phyloP scores from a whole-genome alignment of 495 filamentous ascomycete genomes.

The Lineolata rhizophorae region DNA sequence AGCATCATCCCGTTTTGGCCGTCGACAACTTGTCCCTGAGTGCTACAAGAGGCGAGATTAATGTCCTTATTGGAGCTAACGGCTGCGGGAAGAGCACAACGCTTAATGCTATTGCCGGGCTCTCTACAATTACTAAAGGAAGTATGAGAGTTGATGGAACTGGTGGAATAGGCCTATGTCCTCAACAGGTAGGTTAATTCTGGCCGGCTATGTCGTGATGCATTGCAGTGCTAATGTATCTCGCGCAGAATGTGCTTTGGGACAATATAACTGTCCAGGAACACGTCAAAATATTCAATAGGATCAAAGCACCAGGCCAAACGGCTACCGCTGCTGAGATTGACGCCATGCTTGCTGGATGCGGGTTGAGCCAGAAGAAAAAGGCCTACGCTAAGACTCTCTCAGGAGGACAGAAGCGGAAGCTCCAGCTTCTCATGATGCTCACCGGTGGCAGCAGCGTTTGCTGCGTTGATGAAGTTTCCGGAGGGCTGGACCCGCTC shows the following conservation, averaged over 20 bases:
- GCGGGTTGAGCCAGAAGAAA: constrained; percentile 50
- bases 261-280: constrained; percentile 61
- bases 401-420: constrained; percentile 75
- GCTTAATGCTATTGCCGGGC: constrained; percentile 62
- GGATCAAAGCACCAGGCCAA: constrained; percentile 38
- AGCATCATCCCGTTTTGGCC: constrained; percentile 37
- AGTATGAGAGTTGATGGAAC: constrained; percentile 46
- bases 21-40: constrained; percentile 45
- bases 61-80: constrained; percentile 67
- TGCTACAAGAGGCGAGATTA: constrained; percentile 52
- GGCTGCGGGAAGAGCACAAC: constrained; percentile 77
- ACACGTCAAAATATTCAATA: constrained; percentile 59
- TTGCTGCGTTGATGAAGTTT: constrained; percentile 79
- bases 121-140: constrained; percentile 47
- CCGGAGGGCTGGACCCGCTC: constrained; percentile 61
- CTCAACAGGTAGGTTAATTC: constrained; percentile 20
- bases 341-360: constrained; percentile 32
- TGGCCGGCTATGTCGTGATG: background rate
- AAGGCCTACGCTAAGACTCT: constrained; percentile 43
- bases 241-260: constrained; percentile 57
- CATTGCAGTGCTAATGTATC: background rate
- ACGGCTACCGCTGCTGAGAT: constrained; percentile 31
- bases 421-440: constrained; percentile 87
- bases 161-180: constrained; percentile 67
- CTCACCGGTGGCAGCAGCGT: constrained; percentile 65